These are phyloP conservation scores for Pyrenochaeta sp. DNA, from an alignment of 2,329 filamentous ascomycete species.

Conservation along the genomic window DNA sequence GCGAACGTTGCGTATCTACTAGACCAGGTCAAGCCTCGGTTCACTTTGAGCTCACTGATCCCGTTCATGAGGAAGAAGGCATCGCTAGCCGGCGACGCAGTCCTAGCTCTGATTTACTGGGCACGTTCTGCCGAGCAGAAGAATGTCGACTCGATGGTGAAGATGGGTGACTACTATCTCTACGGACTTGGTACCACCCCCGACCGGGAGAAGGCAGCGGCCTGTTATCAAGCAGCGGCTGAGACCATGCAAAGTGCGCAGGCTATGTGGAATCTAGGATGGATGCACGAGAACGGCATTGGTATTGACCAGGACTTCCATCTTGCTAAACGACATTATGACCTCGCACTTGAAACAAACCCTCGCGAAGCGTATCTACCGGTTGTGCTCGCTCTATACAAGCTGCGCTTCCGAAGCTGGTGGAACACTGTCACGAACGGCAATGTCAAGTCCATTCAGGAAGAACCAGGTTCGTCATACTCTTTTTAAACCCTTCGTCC, in stretches of 20 bases:
- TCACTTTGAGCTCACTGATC: constrained; percentile 64
- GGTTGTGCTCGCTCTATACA: constrained; percentile 86
- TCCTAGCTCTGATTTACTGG: constrained; percentile 88
- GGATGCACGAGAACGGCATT: constrained; percentile 99
- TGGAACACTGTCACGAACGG: constrained; percentile 95
- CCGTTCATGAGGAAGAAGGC: constrained; percentile 54
- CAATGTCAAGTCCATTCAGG: constrained; percentile 89
- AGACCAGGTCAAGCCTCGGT: constrained; percentile 66
- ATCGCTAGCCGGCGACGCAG: constrained; percentile 64
- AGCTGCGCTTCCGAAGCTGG: constrained; percentile 83
- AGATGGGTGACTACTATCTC: constrained; percentile 98
- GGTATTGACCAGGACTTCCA: constrained; percentile 95
- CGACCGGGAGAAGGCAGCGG: constrained; percentile 85
- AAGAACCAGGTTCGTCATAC: constrained; percentile 75
- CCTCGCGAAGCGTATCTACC: constrained; percentile 87
- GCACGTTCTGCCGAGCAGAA: constrained; percentile 91
- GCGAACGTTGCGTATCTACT: constrained; percentile 89
- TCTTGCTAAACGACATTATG: constrained; percentile 94
- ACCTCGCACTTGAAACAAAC: constrained; percentile 89
- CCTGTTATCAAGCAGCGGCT: constrained; percentile 90
- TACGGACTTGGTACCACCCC: constrained; percentile 74
- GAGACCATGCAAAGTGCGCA: constrained; percentile 93
- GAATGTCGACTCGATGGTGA: constrained; percentile 93
- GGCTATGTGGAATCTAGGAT: constrained; percentile 95
- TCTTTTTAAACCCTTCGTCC: not conserved